phyloP scores from a whole-genome alignment of 257 asterid genomes.

The Rubia yunnanensis region DNA sequence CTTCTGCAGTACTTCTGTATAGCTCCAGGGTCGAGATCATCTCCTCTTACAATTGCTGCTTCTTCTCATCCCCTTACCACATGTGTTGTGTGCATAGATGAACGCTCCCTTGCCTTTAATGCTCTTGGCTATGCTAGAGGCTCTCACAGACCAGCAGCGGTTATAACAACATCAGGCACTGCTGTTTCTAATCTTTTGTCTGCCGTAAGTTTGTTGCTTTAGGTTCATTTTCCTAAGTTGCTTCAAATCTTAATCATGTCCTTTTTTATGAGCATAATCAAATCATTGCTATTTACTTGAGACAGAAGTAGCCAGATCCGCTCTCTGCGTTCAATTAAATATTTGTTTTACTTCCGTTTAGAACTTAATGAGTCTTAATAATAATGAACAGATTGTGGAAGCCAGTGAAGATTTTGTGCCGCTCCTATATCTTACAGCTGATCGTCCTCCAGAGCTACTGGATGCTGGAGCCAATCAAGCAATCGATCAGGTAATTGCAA shows the following conservation, averaged over 20 bases:
- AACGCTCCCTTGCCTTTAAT: constrained; percentile 91
- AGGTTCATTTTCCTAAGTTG: too few species aligned
- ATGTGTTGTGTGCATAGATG: constrained; percentile 86
- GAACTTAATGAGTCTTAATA: neutral
- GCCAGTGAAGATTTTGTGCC: constrained; percentile 95
- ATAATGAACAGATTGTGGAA: constrained; percentile 70
- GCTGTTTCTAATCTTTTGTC: constrained; percentile 96
- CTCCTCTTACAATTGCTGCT: constrained; percentile 95
- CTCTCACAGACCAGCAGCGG: constrained; percentile 69
- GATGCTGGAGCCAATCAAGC: constrained; percentile 99
- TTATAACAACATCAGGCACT: constrained; percentile 96
- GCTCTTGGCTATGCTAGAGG: constrained; percentile 98
- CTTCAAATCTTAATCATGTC: neutral
- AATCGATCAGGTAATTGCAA: constrained; percentile 60
- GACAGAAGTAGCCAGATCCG: neutral
- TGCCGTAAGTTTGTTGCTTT: constrained; percentile 56
- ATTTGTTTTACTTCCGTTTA: neutral
- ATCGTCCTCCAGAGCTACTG: constrained; percentile 91
- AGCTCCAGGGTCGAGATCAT: constrained; percentile 98
- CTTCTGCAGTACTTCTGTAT: constrained; percentile 76
- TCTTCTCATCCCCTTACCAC: constrained; percentile 82
- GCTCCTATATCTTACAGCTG: constrained; percentile 80
- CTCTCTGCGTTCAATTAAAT: neutral
- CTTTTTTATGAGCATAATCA: neutral
- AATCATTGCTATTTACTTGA: neutral